phyloP scores from a whole-genome alignment of 768 basidiomycete genomes.

The Russula lepida region DNA sequence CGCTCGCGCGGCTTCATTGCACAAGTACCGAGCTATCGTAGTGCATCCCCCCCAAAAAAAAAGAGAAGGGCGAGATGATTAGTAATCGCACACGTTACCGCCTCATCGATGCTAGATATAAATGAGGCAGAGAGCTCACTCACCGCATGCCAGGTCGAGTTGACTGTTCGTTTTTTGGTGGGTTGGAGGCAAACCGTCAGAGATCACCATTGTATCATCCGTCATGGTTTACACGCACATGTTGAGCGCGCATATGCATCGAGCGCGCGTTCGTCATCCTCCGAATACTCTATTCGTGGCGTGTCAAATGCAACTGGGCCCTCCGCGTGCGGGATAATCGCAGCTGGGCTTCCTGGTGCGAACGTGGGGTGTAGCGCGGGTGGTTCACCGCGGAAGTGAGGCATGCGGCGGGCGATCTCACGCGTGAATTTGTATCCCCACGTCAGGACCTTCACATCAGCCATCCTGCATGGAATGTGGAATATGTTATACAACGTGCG shows the following conservation, averaged over 20 bases:
- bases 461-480: conserved; percentile 19
- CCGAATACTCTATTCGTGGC: conserved; percentile 28
- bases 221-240: not conserved
- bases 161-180: not conserved
- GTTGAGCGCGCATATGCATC: conserved; percentile 24
- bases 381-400: conserved; percentile 31
- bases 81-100: not conserved
- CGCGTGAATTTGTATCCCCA: conserved; percentile 49
- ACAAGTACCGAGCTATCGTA: conserved; percentile 52
- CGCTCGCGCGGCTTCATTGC: conserved; percentile 54
- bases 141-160: conserved; percentile 13
- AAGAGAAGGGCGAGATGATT: not conserved
- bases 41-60: not conserved
- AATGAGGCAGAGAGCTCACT: not conserved
- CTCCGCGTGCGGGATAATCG: conserved; percentile 3
- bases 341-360: conserved; percentile 25
- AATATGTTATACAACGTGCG: not conserved
- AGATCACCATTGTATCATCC: not conserved
- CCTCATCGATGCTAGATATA: no score
- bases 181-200: not conserved
- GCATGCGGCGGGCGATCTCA: conserved; percentile 49
- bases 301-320: conserved; percentile 24
- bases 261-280: conserved; percentile 31
- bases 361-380: conserved; percentile 27
- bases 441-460: conserved; percentile 34